Evolutionary conservation across 345 rosid species (phyloP).

Genomic region (Gossypium rotundifolium): DNA sequence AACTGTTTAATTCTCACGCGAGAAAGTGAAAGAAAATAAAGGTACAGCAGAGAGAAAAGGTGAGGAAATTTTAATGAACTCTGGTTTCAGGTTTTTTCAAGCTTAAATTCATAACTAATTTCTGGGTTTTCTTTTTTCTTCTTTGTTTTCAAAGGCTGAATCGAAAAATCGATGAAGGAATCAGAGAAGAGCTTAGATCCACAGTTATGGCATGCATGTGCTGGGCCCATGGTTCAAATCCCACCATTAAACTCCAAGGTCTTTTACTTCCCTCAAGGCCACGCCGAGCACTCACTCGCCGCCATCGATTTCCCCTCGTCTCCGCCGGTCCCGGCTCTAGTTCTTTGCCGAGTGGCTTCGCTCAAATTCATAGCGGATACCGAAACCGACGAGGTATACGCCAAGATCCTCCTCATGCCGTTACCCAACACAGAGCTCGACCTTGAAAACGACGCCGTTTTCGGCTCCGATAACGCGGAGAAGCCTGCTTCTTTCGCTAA

Average conservation of each 20-base stretch:
- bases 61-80: conserved; percentile 14
- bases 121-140: not conserved
- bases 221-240: conserved; percentile 90
- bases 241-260: conserved; percentile 65
- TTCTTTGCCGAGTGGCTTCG: conserved; percentile 58
- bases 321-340: conserved; percentile 44
- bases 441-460: conserved; percentile 29
- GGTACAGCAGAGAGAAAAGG: conserved; percentile 1
- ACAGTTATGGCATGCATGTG: conserved; percentile 96
- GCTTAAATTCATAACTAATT: not conserved
- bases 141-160: not conserved
- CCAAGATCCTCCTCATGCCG: conserved; percentile 61
- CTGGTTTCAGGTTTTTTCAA: not conserved
- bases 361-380: conserved; percentile 77
- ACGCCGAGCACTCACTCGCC: conserved; percentile 64
- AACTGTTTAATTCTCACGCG: conserved; percentile 10
- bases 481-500: conserved; percentile 89
- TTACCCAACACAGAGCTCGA: conserved; percentile 25
- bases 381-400: conserved; percentile 77
- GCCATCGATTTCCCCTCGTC: conserved; percentile 49
- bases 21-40: not conserved
- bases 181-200: conserved; percentile 66
- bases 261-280: conserved; percentile 89
- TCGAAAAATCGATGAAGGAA: conserved; percentile 30
- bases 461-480: conserved; percentile 30